Base-by-base conservation (phyloP, 2,329 filamentous ascomycete species). In the Juglanconis juglandina region DNA sequence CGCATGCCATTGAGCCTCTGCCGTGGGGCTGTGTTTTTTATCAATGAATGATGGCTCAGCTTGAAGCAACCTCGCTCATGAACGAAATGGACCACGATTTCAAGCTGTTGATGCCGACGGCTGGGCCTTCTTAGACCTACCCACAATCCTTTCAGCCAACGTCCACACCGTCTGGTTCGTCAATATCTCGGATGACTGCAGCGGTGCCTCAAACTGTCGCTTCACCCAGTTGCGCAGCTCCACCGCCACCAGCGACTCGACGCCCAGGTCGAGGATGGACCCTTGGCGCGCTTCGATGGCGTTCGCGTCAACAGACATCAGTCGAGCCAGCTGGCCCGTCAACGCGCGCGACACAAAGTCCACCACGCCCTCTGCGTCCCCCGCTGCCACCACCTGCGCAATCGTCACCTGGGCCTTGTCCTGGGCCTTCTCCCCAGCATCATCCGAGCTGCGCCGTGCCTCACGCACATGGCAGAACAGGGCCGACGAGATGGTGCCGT, bases 181-280 rank as follows among this genome's bases (percentile, higher is more conserved):
- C 44, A 85, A 68, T 59, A 85, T 68, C 67, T 85, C 82, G 59
- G 85, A 68, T 0, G 85, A 81, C 69, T 85, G 80, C 4, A 60
- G 8, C 7, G 51, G 79, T 9, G 77, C 74, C 66, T 80, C 72
- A 61, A 79, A 76, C 67, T 80, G 77, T 56, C 77, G 74, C 8
- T 75, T 77, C 54, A 81, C 78, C 71, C 77, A 81, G 68, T 81
- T 81, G 17, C 79, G 76, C 55, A 81, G 71, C 69, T 81, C 79
- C 53, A 81, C 79, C 0, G 78, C 78, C n/a, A 79, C 75, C 2
- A 81, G 73, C 2, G 78, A 80, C 67, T 81, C 79, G 7, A 81
- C 71, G 14, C 72, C 72, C 44, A 69, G 71, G 1, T 55, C 57
- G n/a, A 53, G 7, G 4, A 63, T 54, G 1, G 60, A 56, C 14